These are phyloP conservation scores for Groenewaldozyma salmanticensis DNA, from an alignment of 805 yeast genomes.

Conservation along the genomic window DNA sequence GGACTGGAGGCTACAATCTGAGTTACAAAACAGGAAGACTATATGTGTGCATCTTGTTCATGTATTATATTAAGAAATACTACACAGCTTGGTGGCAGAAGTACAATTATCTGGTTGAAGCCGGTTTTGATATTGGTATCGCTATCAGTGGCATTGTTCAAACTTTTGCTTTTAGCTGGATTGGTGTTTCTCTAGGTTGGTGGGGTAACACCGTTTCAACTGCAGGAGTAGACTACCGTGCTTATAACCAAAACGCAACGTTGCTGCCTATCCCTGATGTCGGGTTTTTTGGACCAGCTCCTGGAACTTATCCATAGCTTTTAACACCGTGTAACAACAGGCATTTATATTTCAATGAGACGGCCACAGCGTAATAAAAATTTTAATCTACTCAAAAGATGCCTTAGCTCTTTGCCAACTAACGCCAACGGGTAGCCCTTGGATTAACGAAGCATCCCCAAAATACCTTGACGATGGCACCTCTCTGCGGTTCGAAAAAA, in stretches of 20 bases:
- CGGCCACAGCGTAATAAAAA: too few species aligned
- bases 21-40: conserved; percentile 35
- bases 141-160: conserved; percentile 39
- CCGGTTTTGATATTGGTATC: conserved; percentile 41
- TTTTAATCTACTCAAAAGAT: too few species aligned
- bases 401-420: too few species aligned
- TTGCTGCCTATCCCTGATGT: conserved; percentile 4
- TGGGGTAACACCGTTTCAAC: conserved; percentile 46
- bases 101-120: conserved; percentile 40
- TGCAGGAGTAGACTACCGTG: conserved; percentile 3
- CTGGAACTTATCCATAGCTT: conserved; percentile 14
- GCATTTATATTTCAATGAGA: too few species aligned
- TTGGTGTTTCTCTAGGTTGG: conserved; percentile 31
- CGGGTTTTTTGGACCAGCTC: conserved; percentile 8
- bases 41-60: conserved; percentile 34
- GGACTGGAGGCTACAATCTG: conserved; percentile 19
- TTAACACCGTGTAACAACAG: too few species aligned
- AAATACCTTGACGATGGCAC: too few species aligned
- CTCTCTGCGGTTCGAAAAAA: too few species aligned
- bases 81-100: conserved; percentile 45
- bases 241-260: conserved; percentile 1
- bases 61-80: conserved; percentile 33
- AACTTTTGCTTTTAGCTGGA: conserved; percentile 33
- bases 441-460: too few species aligned
- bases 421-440: too few species aligned